Base-by-base conservation (phyloP, 1,284 basidiomycete species). In the Ustilago tritici region DNA sequence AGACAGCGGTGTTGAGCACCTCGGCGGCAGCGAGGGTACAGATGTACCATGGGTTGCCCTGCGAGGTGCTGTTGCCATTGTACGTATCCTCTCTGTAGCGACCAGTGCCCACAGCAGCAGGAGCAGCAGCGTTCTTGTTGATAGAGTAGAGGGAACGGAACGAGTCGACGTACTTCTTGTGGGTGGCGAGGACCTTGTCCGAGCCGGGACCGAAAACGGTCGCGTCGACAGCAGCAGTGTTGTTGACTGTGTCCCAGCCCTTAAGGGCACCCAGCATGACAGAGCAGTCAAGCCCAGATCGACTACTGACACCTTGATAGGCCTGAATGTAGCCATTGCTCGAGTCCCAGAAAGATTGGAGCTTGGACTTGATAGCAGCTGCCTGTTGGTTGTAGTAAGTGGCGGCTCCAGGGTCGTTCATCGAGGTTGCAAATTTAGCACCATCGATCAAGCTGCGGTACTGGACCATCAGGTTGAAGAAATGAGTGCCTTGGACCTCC, bases 1-100 rank as follows among this genome's bases (percentile, higher is more conserved):
- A 49, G 4, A 72, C 43, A 32, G 77, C 76, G 0, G 69, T 68
- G 77, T 81, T 72, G 54, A 81, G 65, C 17, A 81, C 64, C 69
- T 81, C 79, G 35, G 76, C 74, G 1, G 73, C 70, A 12, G 79
- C 74, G 2, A 71, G 64, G 3, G 79, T 81, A 57, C 76, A 79
- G 40, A 81, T 65, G 74, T 65, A 81, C 79, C 79, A 81, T 14
- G 79, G 79, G 62, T 81, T 81, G 55, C 76, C 79, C 59, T 73
- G 55, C 19, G 67, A 69, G 3, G 61, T 67, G 17, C 56, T 62
- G 10, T 62, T 59, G 14, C 79, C 79, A 31, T 74, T 57, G 66
- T 79, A 81, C 3, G 71, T 61, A 47, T 81, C 79, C 38, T 65
- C 64, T 0, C 43, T 49, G 57, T 81, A 81, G 12, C 79, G 62